Conservation (phyloP, 441 rosid genomes). For the Populus tomentosa region DNA sequence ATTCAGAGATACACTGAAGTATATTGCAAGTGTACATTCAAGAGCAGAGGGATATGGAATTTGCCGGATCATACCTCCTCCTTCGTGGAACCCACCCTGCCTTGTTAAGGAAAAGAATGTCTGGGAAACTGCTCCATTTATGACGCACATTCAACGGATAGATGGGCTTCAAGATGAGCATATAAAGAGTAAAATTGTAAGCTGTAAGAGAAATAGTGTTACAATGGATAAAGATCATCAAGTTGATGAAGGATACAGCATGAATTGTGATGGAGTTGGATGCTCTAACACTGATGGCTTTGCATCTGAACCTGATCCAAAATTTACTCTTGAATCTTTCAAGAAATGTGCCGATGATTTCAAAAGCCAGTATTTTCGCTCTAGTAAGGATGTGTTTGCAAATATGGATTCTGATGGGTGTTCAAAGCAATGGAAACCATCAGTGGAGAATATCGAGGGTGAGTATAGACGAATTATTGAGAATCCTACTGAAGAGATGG, state of each 20-base stretch:
- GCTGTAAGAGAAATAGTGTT: conserved; percentile 14
- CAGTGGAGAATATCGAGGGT: conserved; percentile 46
- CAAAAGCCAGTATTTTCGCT: conserved; percentile 37
- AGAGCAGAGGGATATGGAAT: conserved; percentile 58
- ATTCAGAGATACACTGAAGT: conserved; percentile 51
- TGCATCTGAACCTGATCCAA: conserved; percentile 33
- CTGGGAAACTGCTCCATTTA: conserved; percentile 47
- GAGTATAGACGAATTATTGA: conserved; percentile 58
- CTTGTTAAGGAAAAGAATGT: conserved; percentile 34
- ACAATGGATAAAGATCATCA: conserved; percentile 20
- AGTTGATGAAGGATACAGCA: conserved; percentile 18
- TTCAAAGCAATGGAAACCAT: conserved; percentile 25
- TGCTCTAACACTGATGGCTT: conserved; percentile 22
- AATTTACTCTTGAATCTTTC: conserved; percentile 45
- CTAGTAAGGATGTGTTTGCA: conserved; percentile 16
- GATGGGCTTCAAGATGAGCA: conserved; percentile 34
- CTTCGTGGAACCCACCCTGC: conserved; percentile 68
- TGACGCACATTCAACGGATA: conserved; percentile 42
- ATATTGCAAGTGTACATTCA: conserved; percentile 47
- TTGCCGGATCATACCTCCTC: conserved; percentile 72
- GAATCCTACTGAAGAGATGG: conserved; percentile 46
- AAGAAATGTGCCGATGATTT: conserved; percentile 46
- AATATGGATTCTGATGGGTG: conserved; percentile 22
- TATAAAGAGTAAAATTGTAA: conserved; percentile 17
- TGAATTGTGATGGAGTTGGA: conserved; percentile 23